These are phyloP conservation scores for Aspergillus eucalypticola DNA, from an alignment of 2,329 filamentous ascomycete genomes.

Conservation along the genomic window DNA sequence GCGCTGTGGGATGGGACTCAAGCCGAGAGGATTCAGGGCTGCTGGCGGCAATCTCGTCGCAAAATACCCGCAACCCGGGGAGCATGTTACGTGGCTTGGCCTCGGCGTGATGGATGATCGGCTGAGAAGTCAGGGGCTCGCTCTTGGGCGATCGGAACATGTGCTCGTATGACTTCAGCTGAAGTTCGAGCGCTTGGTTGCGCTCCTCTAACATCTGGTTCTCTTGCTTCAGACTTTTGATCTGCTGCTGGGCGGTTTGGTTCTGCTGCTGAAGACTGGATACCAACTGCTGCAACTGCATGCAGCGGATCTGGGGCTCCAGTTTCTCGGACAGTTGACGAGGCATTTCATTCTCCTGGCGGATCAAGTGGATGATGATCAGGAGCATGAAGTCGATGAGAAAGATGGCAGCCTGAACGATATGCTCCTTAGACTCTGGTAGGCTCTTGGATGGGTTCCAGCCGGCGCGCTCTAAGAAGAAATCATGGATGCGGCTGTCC, in stretches of 20 bases:
- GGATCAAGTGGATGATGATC: constrained; percentile 38
- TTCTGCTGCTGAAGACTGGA: constrained; percentile 40
- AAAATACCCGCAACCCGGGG: constrained; percentile 39
- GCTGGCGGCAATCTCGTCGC: constrained; percentile 33
- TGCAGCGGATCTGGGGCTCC: constrained; percentile 41
- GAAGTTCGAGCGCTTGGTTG: constrained; percentile 39
- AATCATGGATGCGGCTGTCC: constrained; percentile 41
- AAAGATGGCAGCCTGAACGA: constrained; percentile 41
- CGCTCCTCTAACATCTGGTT: constrained; percentile 38
- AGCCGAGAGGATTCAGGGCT: constrained; percentile 27
- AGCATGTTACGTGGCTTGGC: constrained; percentile 36
- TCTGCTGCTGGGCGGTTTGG: constrained; percentile 36
- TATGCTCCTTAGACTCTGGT: constrained; percentile 45
- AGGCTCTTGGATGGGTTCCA: constrained; percentile 44
- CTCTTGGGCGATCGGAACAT: constrained; percentile 41
- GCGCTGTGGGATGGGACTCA: constrained; percentile 26
- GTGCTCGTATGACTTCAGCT: constrained; percentile 41
- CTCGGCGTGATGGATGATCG: constrained; percentile 29
- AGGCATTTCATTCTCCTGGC: constrained; percentile 37
- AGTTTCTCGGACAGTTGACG: constrained; percentile 41
- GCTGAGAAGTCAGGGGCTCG: constrained; percentile 30
- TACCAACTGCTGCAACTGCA: constrained; percentile 41
- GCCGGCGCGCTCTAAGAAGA: constrained; percentile 41
- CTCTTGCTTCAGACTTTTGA: constrained; percentile 37
- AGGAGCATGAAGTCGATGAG: constrained; percentile 42